phyloP scores from a whole-genome alignment of 495 filamentous ascomycete species.

The Antarctomyces pellizariae region DNA sequence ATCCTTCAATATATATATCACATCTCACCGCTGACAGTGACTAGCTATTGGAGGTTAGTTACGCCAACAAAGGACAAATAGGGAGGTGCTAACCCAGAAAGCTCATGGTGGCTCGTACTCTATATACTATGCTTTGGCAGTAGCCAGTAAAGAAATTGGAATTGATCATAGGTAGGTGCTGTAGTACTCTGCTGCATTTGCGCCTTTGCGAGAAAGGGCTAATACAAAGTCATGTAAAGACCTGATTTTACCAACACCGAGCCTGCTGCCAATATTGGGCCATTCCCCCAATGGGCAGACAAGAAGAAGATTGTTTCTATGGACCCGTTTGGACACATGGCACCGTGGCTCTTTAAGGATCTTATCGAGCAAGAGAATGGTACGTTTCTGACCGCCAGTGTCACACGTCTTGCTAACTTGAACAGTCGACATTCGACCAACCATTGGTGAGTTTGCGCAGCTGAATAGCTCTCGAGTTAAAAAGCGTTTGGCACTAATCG shows the following conservation, averaged over 20 bases:
- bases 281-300: slow-evolving; percentile 75
- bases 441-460: slow-evolving; percentile 41
- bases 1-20: slow-evolving; percentile 2
- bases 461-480: no score
- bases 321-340: slow-evolving; percentile 83
- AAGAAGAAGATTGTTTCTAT: slow-evolving; percentile 92
- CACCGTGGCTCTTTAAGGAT: slow-evolving; percentile 57
- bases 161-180: slow-evolving; percentile 55
- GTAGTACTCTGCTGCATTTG: neutral
- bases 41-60: slow-evolving; percentile 22
- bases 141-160: slow-evolving; percentile 74
- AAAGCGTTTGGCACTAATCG: no score
- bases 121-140: slow-evolving; percentile 84
- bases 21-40: slow-evolving; percentile 3
- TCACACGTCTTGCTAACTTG: slow-evolving; percentile 2
- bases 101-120: slow-evolving; percentile 96
- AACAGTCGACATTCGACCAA: slow-evolving; percentile 71
- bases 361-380: slow-evolving; percentile 39
- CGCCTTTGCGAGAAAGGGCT: neutral
- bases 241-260: slow-evolving; percentile 91
- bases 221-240: slow-evolving; percentile 10
- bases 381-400: slow-evolving; percentile 3
- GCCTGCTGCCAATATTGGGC: slow-evolving; percentile 68
- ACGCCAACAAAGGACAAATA: neutral
- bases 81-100: slow-evolving; percentile 7